Evolutionary conservation across 345 rosid species (phyloP).

Genomic region (Microcos paniculata): DNA sequence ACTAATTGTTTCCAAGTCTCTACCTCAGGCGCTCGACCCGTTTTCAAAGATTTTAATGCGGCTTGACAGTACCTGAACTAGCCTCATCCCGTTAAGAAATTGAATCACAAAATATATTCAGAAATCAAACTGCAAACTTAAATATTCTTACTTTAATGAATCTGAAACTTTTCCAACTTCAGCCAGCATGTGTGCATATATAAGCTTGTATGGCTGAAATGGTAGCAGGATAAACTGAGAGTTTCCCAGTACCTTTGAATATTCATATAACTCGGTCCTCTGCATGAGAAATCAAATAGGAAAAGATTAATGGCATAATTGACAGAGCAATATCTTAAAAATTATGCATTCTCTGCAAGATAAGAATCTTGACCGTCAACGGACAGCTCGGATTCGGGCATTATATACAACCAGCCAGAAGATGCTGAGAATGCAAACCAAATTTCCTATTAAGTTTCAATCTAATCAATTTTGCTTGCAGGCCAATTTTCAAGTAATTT

Average conservation of each 20-base stretch:
- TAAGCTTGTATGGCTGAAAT: constrained; percentile 92
- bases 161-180: constrained; percentile 95
- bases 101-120: constrained; percentile 17
- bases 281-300: constrained; percentile 27
- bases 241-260: constrained; percentile 92
- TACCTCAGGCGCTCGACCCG: constrained; percentile 66
- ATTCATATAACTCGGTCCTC: constrained; percentile 98
- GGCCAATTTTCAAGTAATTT: background rate
- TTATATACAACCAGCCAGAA: background rate
- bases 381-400: background rate
- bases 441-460: background rate
- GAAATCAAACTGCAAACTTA: background rate
- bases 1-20: constrained; percentile 65
- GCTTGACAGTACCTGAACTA: constrained; percentile 76
- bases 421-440: background rate
- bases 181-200: constrained; percentile 97
- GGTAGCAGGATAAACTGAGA: constrained; percentile 84
- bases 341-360: background rate
- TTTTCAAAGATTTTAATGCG: constrained; percentile 59
- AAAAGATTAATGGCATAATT: background rate
- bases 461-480: background rate
- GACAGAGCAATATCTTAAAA: background rate
- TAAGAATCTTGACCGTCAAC: background rate
- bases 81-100: constrained; percentile 27
- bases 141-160: constrained; percentile 74